Evolutionary conservation across 495 filamentous ascomycete genomes (phyloP).

Genomic region (Lasiosphaeria ovina): DNA sequence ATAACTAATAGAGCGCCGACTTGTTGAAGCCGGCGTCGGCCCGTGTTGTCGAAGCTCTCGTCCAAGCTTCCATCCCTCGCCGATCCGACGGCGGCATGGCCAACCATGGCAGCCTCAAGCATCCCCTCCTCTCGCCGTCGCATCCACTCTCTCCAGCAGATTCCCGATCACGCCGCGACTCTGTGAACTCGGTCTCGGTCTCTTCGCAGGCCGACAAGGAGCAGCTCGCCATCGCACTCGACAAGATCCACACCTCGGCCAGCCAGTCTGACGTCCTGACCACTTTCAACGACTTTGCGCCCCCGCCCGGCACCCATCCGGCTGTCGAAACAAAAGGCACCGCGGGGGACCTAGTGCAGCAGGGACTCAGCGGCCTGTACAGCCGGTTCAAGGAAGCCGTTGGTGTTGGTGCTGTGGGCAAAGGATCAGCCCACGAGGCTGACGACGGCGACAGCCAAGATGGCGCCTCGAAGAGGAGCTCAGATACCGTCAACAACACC

Average conservation of each 20-base stretch:
- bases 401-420: constrained; percentile 59
- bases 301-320: constrained; percentile 53
- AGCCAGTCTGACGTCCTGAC: constrained; percentile 77
- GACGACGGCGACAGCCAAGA: constrained; percentile 38
- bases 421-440: constrained; percentile 49
- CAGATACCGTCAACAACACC: constrained; percentile 34
- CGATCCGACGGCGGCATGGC: constrained; percentile 19
- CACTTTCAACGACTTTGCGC: constrained; percentile 83
- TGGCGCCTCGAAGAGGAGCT: constrained; percentile 33
- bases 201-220: constrained; percentile 62
- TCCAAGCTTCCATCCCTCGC: neutral
- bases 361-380: constrained; percentile 83
- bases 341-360: constrained; percentile 69
- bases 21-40: no score
- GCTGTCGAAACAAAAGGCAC: constrained; percentile 63
- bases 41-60: neutral
- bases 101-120: constrained; percentile 20
- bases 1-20: no score
- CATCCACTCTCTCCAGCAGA: constrained; percentile 22
- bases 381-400: constrained; percentile 77
- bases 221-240: constrained; percentile 68
- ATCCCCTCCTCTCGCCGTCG: constrained; percentile 15
- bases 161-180: constrained; percentile 55
- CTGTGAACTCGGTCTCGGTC: constrained; percentile 60
- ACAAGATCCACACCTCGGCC: constrained; percentile 80